phyloP scores from a whole-genome alignment of 73 alveolate genomes.

The Symbiodinium natans region DNA sequence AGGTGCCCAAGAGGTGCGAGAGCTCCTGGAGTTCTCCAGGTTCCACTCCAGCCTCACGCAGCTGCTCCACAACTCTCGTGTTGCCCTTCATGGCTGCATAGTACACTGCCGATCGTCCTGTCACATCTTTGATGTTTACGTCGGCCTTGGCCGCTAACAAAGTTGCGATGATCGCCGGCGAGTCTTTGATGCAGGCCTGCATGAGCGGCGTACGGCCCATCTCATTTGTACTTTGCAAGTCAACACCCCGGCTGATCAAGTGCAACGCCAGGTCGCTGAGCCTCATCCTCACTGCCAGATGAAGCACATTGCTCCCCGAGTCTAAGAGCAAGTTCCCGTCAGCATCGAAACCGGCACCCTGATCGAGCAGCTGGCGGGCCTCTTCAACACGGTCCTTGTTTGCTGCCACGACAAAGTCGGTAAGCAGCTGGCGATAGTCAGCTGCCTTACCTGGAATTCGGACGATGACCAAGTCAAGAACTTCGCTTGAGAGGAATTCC shows the following conservation, averaged over 20 bases:
- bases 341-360: neutral
- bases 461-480: neutral
- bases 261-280: neutral
- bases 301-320: neutral
- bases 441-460: neutral
- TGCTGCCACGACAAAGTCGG: neutral
- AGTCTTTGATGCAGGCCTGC: neutral
- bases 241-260: neutral
- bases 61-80: neutral
- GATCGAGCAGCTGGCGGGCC: neutral
- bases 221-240: neutral
- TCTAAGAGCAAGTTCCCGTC: neutral
- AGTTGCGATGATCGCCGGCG: neutral
- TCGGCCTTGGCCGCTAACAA: neutral
- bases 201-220: neutral
- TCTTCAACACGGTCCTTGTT: neutral
- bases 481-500: neutral
- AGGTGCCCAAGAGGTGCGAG: neutral
- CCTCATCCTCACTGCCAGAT: neutral
- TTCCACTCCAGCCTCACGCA: neutral
- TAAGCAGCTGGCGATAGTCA: neutral
- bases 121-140: neutral
- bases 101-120: neutral
- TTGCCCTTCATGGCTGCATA: neutral
- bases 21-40: neutral